These are phyloP conservation scores for Gynandropsis gynandra DNA, from an alignment of 345 rosid genomes.

Conservation along the genomic window DNA sequence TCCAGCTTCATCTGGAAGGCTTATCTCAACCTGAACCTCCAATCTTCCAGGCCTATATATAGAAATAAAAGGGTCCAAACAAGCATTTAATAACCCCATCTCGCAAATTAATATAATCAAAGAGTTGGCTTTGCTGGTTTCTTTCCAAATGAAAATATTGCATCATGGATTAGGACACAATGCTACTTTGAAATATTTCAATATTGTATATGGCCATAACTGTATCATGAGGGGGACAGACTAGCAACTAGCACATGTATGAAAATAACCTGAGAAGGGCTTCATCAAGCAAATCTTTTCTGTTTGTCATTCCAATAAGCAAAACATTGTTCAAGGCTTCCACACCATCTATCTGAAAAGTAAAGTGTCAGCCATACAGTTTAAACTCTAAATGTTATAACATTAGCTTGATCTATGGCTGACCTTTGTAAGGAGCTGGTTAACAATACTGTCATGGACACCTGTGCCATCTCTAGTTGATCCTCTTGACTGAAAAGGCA, in stretches of 20 bases:
- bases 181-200: constrained; percentile 1
- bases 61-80: constrained; percentile 7
- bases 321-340: constrained; percentile 96
- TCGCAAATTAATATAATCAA: constrained; percentile 5
- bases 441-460: constrained; percentile 96
- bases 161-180: not conserved
- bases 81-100: constrained; percentile 1
- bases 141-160: constrained; percentile 1
- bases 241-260: constrained; percentile 13
- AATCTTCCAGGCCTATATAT: constrained; percentile 80
- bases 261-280: constrained; percentile 80
- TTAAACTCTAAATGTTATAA: not conserved
- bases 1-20: constrained; percentile 98
- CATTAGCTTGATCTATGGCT: constrained; percentile 20
- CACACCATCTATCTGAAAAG: constrained; percentile 97
- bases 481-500: constrained; percentile 76
- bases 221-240: not conserved
- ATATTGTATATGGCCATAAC: constrained; percentile 1
- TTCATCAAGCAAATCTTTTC: constrained; percentile 99
- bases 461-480: constrained; percentile 97
- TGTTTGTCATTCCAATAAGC: constrained; percentile 99
- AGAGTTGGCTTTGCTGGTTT: constrained; percentile 1
- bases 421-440: constrained; percentile 97
- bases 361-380: constrained; percentile 18
- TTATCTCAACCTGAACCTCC: constrained; percentile 99